These are phyloP conservation scores for Apiospora rasikravindrae DNA, from an alignment of 2,329 filamentous ascomycete species.

Conservation along the genomic window DNA sequence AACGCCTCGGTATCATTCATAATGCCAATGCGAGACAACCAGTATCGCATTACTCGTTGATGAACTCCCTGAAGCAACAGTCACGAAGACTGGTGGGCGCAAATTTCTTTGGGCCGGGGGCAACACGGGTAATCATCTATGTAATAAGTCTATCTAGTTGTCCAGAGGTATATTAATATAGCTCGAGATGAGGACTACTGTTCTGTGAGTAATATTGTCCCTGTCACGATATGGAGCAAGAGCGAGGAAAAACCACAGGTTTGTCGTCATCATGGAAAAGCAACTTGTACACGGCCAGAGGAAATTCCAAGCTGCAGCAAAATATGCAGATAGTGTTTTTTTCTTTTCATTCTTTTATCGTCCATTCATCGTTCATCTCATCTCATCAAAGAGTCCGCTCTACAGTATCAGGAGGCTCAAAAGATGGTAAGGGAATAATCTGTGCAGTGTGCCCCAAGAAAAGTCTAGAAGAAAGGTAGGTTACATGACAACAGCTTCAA, in stretches of 20 bases:
- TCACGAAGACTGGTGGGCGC: not conserved
- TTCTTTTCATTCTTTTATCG: not conserved
- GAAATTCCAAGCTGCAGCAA: not conserved
- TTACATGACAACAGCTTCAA: constrained; percentile 4
- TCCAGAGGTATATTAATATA: not conserved
- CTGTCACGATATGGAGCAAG: no score
- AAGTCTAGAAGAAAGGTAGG: not conserved
- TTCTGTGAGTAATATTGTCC: not conserved
- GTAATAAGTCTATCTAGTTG: not conserved
- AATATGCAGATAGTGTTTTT: not conserved
- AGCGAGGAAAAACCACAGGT: not conserved
- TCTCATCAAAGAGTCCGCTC: not conserved
- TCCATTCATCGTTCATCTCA: constrained; percentile 1
- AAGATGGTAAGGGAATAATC: not conserved
- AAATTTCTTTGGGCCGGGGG: not conserved
- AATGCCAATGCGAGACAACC: not conserved
- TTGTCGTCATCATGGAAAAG: not conserved
- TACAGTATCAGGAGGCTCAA: not conserved
- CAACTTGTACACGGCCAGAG: not conserved
- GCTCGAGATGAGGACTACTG: not conserved
- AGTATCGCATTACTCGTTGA: not conserved
- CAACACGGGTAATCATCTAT: not conserved
- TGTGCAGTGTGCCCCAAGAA: not conserved
- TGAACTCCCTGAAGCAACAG: not conserved
- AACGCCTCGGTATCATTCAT: not conserved